Evolutionary conservation across 345 rosid species (phyloP).

Genomic region (Jatropha curcas): DNA sequence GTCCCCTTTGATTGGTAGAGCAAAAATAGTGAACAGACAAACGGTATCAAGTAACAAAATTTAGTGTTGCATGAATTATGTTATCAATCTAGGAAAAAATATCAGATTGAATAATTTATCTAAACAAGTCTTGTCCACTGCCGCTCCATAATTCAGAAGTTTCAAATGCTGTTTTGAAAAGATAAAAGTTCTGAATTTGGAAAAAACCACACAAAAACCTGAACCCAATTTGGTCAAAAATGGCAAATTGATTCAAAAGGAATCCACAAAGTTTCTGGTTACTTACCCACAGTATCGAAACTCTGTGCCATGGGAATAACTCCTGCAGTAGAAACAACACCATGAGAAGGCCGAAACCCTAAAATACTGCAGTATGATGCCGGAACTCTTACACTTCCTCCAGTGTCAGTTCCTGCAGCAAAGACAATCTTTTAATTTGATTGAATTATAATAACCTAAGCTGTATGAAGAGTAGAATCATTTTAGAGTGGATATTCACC

Average conservation of each 20-base stretch:
- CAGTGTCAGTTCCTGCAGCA: slow-evolving; percentile 80
- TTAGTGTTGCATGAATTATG: background rate
- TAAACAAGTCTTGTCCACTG: background rate
- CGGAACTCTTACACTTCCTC: slow-evolving; percentile 89
- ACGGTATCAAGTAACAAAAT: background rate
- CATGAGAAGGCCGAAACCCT: slow-evolving; percentile 78
- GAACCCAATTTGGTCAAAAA: background rate
- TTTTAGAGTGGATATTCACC: slow-evolving; percentile 43
- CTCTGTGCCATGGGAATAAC: slow-evolving; percentile 87
- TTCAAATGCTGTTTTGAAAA: background rate
- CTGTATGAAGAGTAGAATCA: background rate
- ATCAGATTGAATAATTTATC: background rate
- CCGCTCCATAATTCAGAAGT: background rate
- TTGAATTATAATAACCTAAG: background rate
- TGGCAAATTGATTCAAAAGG: background rate
- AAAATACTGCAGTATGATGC: slow-evolving; percentile 78
- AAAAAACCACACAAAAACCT: no score
- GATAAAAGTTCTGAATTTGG: no score
- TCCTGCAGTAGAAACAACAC: slow-evolving; percentile 55
- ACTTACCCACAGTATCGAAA: slow-evolving; percentile 88
- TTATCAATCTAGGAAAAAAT: background rate
- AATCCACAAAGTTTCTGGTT: background rate
- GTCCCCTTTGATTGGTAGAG: background rate
- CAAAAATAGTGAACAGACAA: background rate
- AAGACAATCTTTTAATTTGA: slow-evolving; percentile 8